phyloP scores from a whole-genome alignment of 139 green algal species.

The Ostreobium quekettii region DNA sequence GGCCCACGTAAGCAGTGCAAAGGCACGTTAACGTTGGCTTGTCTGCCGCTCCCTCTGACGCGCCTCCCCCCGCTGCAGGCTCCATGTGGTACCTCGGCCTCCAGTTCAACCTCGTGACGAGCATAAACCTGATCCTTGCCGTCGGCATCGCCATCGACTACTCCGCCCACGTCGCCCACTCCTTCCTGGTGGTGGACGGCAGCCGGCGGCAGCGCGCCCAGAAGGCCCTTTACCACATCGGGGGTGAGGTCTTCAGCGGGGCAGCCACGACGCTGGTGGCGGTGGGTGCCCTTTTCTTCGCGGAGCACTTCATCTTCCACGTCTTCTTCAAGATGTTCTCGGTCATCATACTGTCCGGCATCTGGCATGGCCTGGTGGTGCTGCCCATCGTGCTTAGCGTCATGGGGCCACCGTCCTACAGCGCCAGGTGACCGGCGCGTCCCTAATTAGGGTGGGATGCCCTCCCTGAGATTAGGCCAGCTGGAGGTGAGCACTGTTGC shows the following conservation, averaged over 20 bases:
- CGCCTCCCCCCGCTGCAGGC: conserved; percentile 16
- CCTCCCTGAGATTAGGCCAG: too few relatives aligned
- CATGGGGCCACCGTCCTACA: background rate
- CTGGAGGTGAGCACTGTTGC: too few relatives aligned
- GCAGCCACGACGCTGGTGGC: conserved; percentile 39
- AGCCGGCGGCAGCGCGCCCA: conserved; percentile 23
- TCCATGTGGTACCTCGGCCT: conserved; percentile 37
- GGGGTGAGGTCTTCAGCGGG: conserved; percentile 40
- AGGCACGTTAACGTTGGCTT: too few relatives aligned
- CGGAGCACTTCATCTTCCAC: conserved; percentile 37
- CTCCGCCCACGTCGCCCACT: conserved; percentile 36
- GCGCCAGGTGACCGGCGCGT: too few relatives aligned
- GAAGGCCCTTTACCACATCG: conserved; percentile 31
- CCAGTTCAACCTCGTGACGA: conserved; percentile 38
- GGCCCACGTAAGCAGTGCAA: too few relatives aligned
- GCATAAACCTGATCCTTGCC: conserved; percentile 47
- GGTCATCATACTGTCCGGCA: background rate
- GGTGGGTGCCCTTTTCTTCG: conserved; percentile 22
- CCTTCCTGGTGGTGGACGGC: conserved; percentile 32
- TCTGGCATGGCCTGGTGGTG: conserved; percentile 14
- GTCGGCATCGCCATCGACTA: conserved; percentile 52
- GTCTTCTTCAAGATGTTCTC: conserved; percentile 36
- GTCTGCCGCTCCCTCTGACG: too few relatives aligned
- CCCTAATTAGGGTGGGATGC: too few relatives aligned
- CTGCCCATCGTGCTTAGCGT: conserved; percentile 11